These are phyloP conservation scores for Naganishia onofrii DNA, from an alignment of 768 basidiomycete species.

Conservation along the genomic window DNA sequence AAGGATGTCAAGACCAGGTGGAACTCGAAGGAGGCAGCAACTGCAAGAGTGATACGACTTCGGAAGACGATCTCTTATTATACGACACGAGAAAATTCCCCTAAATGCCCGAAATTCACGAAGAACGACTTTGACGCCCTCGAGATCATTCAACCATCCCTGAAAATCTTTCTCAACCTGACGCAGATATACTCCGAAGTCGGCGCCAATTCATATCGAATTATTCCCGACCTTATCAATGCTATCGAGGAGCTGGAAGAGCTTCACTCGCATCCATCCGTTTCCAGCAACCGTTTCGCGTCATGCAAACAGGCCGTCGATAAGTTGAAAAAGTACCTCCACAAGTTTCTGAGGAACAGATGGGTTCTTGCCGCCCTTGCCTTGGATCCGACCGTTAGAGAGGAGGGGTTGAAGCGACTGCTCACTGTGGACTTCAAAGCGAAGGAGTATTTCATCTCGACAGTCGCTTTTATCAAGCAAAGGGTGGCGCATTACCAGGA, in stretches of 20 bases:
- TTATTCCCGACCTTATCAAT: too few species aligned
- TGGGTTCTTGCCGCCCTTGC: constrained; percentile 2
- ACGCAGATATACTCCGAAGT: background rate
- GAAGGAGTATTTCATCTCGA: too few species aligned
- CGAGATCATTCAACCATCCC: background rate
- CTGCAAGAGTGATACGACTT: background rate
- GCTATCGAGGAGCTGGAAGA: too few species aligned
- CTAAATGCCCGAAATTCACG: background rate
- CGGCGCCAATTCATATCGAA: background rate
- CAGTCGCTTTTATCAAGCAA: too few species aligned
- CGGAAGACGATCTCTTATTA: background rate
- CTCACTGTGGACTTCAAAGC: too few species aligned
- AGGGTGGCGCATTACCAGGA: too few species aligned
- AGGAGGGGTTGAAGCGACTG: background rate
- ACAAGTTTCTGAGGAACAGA: background rate
- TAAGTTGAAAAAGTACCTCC: background rate
- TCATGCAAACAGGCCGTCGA: background rate
- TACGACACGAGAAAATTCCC: background rate
- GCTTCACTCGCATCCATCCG: too few species aligned
- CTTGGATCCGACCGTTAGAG: background rate
- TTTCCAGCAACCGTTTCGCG: too few species aligned
- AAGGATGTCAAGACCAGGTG: too few species aligned
- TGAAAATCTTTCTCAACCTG: background rate
- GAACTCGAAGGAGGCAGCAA: background rate
- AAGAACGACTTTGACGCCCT: background rate